Base-by-base conservation (phyloP, 176 grass and related monocot species). In the Oryza glaberrima region DNA sequence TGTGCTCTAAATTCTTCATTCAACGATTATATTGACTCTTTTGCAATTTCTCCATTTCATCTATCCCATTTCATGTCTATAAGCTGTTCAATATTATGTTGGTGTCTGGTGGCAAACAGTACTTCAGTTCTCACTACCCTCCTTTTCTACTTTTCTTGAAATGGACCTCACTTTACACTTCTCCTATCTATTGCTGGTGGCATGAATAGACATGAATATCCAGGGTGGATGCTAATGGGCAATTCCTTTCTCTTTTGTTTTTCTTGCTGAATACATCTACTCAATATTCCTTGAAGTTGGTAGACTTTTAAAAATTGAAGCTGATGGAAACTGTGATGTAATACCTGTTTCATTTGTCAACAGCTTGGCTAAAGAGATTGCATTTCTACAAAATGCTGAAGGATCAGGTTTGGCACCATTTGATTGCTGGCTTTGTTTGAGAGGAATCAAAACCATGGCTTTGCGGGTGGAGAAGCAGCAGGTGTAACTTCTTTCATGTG, bases 321-420 rank as follows among this genome's bases (percentile, higher is more conserved):
- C 43, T 41, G 3, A 16, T 56, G 0, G 13, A 17, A 84, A 32
- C 68, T 79, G 34, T 19, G 6, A 20, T 47, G 36, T 81, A 67
- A 85, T 75, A 78, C 4, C 17, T 76, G 1, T 79, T 75, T 65
- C 32, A 54, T 70, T 58, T 44, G 17, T 40, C 79, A 65, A 71
- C 88, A 98, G 96, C 30, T 90, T 98, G 93, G 93, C 88, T 22
- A 94, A 91, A 85, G 96, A 98, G 78, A 73, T 98, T 80, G 95
- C 91, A 43, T 98, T 98, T 70, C 87, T 98, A 48, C 95, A 98
- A 92, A 98, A 98, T 69, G 95, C 93, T 0, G 96, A 95, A 98
- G 96, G 96, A 51, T 79, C 91, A 64, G 96, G 93, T 72, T 80
- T 98, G 77, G 89, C 93, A 44, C 90, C 93, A 80, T 98, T 98